These are phyloP conservation scores for Verticillium longisporum DNA, from an alignment of 2,329 filamentous ascomycete species.

Conservation along the genomic window DNA sequence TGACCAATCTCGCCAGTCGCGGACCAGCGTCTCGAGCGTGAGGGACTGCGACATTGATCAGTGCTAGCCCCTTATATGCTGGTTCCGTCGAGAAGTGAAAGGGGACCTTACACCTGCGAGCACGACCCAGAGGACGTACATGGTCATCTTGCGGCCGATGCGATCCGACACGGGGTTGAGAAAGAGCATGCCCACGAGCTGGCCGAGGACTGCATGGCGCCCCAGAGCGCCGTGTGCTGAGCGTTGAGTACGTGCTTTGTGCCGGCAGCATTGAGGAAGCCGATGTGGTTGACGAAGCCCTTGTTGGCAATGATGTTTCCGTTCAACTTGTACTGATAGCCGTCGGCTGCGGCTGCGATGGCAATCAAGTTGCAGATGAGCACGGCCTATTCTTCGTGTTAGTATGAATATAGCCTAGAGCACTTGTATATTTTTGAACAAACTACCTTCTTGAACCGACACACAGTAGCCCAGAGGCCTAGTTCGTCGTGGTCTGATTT, in stretches of 20 bases:
- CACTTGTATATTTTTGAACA: no score
- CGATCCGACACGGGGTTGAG: slow-evolving; percentile 17
- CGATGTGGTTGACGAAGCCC: slow-evolving; percentile 28
- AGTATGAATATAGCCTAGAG: no score
- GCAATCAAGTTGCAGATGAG: slow-evolving; percentile 15
- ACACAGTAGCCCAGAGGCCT: neutral
- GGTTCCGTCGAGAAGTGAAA: no score
- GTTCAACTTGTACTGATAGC: slow-evolving; percentile 16
- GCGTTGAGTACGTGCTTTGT: slow-evolving; percentile 20
- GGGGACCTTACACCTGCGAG: slow-evolving; percentile 10
- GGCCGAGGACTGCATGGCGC: slow-evolving; percentile 31
- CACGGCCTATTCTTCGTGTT: neutral
- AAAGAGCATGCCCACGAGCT: slow-evolving; percentile 28
- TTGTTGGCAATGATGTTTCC: slow-evolving; percentile 27
- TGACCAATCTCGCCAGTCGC: slow-evolving; percentile 31
- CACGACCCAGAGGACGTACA: slow-evolving; percentile 22
- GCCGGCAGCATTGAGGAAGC: slow-evolving; percentile 15
- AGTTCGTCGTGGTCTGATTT: neutral
- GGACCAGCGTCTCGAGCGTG: slow-evolving; percentile 26
- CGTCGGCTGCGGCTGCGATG: slow-evolving; percentile 18
- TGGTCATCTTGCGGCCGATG: slow-evolving; percentile 22
- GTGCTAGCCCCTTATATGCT: neutral
- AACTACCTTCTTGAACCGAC: neutral
- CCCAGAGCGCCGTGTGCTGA: slow-evolving; percentile 27
- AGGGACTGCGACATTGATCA: slow-evolving; percentile 17